Percentiles rank a stretch among this genome's conserved stretches.
Conservation (phyloP, 192 early-diverging fungal species). For the Rhizophagus prolifer region DNA sequence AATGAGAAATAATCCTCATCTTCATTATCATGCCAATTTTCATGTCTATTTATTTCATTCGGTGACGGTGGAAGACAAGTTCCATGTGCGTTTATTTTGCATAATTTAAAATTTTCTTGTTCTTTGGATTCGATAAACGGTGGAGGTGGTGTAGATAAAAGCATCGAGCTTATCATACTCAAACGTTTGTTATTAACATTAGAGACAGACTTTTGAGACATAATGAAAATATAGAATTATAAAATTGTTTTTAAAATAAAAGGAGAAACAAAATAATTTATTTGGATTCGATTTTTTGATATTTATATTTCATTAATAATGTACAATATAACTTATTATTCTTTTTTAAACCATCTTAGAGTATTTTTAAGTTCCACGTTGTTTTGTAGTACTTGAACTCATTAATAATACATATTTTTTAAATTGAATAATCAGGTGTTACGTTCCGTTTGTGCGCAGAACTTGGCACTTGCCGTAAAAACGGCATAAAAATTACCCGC, state of each 20-base stretch:
- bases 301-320: no score
- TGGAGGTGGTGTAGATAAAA: not conserved
- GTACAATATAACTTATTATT: no score
- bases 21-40: not conserved
- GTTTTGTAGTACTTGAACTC: no score
- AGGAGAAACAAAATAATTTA: no score
- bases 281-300: no score
- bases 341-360: no score
- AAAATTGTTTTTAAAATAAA: not conserved
- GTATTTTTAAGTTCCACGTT: no score
- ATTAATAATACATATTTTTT: no score
- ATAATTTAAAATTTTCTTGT: not conserved
- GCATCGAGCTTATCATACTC: not conserved
- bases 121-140: not conserved
- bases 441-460: no score
- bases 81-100: not conserved
- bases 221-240: not conserved
- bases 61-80: not conserved
- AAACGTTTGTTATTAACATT: not conserved
- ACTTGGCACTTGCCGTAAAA: no score
- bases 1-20: not conserved
- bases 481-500: no score
- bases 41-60: not conserved
- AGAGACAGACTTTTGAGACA: not conserved
- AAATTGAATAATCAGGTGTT: no score